These are phyloP conservation scores for Angomonas ambiguus DNA, from an alignment of 208 protist genomes.

Conservation along the genomic window DNA sequence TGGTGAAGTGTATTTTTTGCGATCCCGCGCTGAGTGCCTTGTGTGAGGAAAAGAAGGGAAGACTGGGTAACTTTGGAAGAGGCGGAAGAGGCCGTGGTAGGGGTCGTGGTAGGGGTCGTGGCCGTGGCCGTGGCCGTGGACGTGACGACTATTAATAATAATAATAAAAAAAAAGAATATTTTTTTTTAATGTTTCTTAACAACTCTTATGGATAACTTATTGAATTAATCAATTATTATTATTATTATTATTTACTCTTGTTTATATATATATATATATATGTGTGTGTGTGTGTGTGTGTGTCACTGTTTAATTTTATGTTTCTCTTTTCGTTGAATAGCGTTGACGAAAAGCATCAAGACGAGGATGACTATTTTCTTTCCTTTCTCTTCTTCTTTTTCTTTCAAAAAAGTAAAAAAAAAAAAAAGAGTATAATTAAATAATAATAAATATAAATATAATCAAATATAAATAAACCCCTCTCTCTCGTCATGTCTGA, in stretches of 20 bases:
- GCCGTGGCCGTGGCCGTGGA: constrained; percentile 2
- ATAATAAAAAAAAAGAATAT: constrained; percentile 13
- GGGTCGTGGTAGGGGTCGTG: constrained; percentile 18
- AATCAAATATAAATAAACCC: neutral
- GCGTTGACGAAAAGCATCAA: constrained; percentile 1
- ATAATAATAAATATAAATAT: constrained; percentile 19
- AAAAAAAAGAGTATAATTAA: neutral
- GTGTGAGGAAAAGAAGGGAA: constrained; percentile 72
- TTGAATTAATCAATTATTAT: neutral
- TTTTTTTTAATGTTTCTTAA: constrained; percentile 6
- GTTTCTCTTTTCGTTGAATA: constrained; percentile 5
- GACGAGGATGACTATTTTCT: neutral
- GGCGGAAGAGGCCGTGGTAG: constrained; percentile 19
- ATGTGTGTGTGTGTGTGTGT: neutral
- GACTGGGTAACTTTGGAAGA: constrained; percentile 50
- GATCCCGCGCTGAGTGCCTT: constrained; percentile 45
- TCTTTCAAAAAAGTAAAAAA: neutral
- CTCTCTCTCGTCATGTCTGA: neutral
- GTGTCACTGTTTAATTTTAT: constrained; percentile 6
- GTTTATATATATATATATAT: neutral
- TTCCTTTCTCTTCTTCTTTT: constrained; percentile 5
- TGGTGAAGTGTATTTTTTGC: constrained; percentile 79
- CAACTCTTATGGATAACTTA: neutral
- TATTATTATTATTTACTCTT: constrained; percentile 5
- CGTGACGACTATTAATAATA: constrained; percentile 7